Conservation (phyloP, 345 rosid genomes). For the Syzygium aqueum region DNA sequence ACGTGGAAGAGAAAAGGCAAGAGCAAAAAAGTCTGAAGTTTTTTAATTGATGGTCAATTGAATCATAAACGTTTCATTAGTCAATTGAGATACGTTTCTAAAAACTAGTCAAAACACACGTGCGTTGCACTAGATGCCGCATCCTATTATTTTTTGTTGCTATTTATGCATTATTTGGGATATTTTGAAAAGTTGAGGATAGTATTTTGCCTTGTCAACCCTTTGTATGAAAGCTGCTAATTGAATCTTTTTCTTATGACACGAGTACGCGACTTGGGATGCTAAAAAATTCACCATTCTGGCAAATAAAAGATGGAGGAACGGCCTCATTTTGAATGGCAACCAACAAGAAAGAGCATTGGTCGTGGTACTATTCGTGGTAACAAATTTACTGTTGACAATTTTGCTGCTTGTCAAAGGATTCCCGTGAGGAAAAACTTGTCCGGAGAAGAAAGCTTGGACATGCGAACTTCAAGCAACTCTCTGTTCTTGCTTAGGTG, state of each 20-base stretch:
- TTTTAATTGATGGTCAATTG: background rate
- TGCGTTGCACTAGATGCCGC: background rate
- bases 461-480: background rate
- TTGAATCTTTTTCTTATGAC: background rate
- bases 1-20: background rate
- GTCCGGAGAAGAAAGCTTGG: background rate
- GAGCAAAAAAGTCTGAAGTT: background rate
- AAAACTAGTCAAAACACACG: background rate
- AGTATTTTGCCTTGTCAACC: background rate
- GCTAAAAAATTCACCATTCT: background rate
- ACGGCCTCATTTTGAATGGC: background rate
- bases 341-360: background rate
- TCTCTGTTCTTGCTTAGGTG: background rate
- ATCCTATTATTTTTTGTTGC: background rate
- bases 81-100: background rate
- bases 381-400: background rate
- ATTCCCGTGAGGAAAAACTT: background rate
- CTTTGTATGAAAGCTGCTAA: background rate
- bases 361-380: background rate
- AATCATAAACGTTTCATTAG: background rate
- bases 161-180: fast-evolving
- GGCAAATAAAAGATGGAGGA: background rate
- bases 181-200: background rate
- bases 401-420: background rate
- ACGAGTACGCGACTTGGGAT: background rate